Percentiles rank a stretch among this genome's conserved stretches.
phyloP scores from a whole-genome alignment of 768 basidiomycete species.

The Mycena floridula region DNA sequence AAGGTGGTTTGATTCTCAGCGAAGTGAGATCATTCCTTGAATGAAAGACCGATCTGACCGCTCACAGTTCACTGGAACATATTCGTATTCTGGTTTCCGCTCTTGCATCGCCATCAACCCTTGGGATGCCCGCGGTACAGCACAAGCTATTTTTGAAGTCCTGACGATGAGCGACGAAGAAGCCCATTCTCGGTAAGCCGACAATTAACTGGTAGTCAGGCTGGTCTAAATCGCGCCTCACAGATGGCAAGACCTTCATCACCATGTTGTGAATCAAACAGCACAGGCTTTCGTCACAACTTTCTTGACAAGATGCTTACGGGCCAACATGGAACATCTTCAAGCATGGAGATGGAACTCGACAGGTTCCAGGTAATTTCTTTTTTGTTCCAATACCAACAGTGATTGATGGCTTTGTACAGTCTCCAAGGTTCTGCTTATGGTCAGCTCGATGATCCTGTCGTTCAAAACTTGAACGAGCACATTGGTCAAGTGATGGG shows the following conservation, averaged over 20 bases:
- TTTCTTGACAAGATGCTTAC: constrained; percentile 71
- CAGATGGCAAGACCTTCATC: constrained; percentile 57
- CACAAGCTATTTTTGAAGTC: constrained; percentile 73
- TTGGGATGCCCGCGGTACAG: constrained; percentile 80
- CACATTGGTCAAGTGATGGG: constrained; percentile 50
- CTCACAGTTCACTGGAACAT: constrained; percentile 77
- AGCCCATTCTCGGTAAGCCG: constrained; percentile 70
- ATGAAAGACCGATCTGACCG: not conserved
- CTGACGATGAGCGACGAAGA: constrained; percentile 76
- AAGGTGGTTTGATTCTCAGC: constrained; percentile 68
- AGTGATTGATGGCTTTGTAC: not conserved
- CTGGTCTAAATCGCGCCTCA: not conserved
- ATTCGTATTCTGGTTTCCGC: constrained; percentile 81
- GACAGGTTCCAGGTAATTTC: no score
- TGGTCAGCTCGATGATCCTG: not conserved
- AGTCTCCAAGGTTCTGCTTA: not conserved
- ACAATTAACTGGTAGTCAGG: constrained; percentile 18
- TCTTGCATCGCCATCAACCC: constrained; percentile 85
- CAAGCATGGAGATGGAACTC: not conserved
- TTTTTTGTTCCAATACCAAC: no score
- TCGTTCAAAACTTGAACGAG: constrained; percentile 9
- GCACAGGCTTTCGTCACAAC: constrained; percentile 78
- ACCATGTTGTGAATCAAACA: constrained; percentile 81
- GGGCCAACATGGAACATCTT: constrained; percentile 61
- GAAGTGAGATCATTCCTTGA: constrained; percentile 41